phyloP scores from a whole-genome alignment of 441 rosid species.

The Flueggea neowawraea region DNA sequence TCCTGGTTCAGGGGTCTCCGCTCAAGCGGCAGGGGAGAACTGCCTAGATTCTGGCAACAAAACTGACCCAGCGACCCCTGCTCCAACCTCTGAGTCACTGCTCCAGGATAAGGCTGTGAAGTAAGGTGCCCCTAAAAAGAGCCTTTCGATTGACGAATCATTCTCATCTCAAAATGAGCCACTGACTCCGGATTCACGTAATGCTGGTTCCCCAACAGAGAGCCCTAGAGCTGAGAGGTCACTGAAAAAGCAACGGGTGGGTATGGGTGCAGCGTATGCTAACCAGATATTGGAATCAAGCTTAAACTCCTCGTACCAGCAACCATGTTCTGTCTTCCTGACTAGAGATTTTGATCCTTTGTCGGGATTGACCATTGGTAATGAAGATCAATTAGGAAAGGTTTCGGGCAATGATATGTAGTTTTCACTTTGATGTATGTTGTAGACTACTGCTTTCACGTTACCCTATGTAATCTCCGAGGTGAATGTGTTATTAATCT shows the following conservation, averaged over 20 bases:
- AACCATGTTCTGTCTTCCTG: slow-evolving; percentile 39
- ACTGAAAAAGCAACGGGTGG: slow-evolving; percentile 60
- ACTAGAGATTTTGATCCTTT: slow-evolving; percentile 45
- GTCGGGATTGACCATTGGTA: slow-evolving; percentile 41
- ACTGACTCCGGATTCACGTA: slow-evolving; percentile 84
- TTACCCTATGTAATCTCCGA: slow-evolving; percentile 23
- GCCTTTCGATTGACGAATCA: slow-evolving; percentile 78
- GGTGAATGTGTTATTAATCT: slow-evolving; percentile 9
- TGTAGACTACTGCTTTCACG: slow-evolving; percentile 6
- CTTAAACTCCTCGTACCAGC: slow-evolving; percentile 50
- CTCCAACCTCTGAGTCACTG: slow-evolving; percentile 78
- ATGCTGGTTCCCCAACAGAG: slow-evolving; percentile 45
- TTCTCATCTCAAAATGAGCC: slow-evolving; percentile 77
- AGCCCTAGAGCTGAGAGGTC: slow-evolving; percentile 61
- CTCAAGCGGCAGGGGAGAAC: slow-evolving; percentile 40
- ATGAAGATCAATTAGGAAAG: slow-evolving; percentile 44
- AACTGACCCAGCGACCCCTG: slow-evolving; percentile 87
- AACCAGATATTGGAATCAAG: slow-evolving; percentile 84
- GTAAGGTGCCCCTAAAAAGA: slow-evolving; percentile 59
- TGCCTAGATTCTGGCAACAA: slow-evolving; percentile 59
- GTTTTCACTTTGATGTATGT: slow-evolving; percentile 10
- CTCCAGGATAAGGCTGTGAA: slow-evolving; percentile 66
- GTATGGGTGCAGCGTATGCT: slow-evolving; percentile 29
- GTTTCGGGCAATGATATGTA: slow-evolving; percentile 49
- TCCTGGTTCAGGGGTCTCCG: slow-evolving; percentile 38